A percentile compares a stretch with the other conserved stretches of the same genome.
Conservation (phyloP, 192 early-diverging fungal species). For the Paraglomus brasilianum region DNA sequence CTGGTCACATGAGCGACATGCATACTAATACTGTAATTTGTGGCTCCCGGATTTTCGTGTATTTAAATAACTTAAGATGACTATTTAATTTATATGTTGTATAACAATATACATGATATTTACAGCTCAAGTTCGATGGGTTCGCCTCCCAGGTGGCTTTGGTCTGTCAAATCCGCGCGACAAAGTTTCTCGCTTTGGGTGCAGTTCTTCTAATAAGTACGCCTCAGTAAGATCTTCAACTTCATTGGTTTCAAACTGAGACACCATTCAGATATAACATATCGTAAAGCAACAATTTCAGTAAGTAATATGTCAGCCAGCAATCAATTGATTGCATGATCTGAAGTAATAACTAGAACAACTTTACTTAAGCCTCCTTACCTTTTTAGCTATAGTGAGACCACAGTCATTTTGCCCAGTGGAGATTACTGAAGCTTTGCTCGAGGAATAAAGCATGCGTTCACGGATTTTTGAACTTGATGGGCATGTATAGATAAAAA, state of each 20-base stretch:
- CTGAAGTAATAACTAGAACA: too few relatives aligned
- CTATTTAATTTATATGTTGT: too few relatives aligned
- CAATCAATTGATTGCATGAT: neutral
- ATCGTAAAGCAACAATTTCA: neutral
- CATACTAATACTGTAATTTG: too few relatives aligned
- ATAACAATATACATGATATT: too few relatives aligned
- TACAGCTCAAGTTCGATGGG: neutral
- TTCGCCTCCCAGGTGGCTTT: constrained; percentile 19
- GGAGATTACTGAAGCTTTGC: constrained; percentile 58
- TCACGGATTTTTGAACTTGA: constrained; percentile 76
- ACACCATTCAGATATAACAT: neutral
- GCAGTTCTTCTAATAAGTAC: constrained; percentile 56
- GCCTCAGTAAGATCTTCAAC: constrained; percentile 53
- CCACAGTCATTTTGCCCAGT: constrained; percentile 53
- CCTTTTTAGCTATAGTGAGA: constrained; percentile 61
- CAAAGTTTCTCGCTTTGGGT: constrained; percentile 28
- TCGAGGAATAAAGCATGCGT: constrained; percentile 89
- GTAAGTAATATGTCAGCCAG: neutral
- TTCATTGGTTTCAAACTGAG: constrained; percentile 62
- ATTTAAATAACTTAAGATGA: too few relatives aligned
- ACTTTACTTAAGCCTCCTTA: constrained; percentile 13
- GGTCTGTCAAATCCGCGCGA: constrained; percentile 1
- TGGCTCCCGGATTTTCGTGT: too few relatives aligned
- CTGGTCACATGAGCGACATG: too few relatives aligned
- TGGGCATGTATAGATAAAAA: constrained; percentile 91